Percentiles rank a stretch among this genome's conserved stretches.
These are phyloP conservation scores for Xerocomus brunneocitrinus DNA, from an alignment of 768 basidiomycete species.

Conservation along the genomic window DNA sequence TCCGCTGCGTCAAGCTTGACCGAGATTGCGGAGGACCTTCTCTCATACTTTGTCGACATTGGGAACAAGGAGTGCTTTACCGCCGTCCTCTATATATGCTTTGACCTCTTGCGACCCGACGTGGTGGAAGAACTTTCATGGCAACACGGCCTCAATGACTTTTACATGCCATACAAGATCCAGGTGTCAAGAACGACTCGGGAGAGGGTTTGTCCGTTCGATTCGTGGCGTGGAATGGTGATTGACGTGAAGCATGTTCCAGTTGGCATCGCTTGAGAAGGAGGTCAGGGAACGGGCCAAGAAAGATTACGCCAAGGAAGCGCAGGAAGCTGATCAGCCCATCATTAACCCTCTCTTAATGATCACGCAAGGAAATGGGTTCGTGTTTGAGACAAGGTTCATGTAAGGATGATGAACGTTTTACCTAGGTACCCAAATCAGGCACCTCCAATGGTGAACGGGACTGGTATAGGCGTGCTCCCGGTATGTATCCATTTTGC, in stretches of 20 bases:
- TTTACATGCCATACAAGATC: slow-evolving; percentile 94
- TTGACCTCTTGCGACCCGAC: slow-evolving; percentile 91
- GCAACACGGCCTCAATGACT: slow-evolving; percentile 95
- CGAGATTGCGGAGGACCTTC: slow-evolving; percentile 90
- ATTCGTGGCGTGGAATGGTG: slow-evolving; percentile 7
- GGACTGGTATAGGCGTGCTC: slow-evolving; percentile 48
- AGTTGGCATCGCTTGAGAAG: slow-evolving; percentile 80
- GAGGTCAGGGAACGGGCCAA: slow-evolving; percentile 83
- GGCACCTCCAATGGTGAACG: slow-evolving; percentile 58
- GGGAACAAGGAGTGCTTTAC: slow-evolving; percentile 99
- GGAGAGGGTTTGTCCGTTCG: slow-evolving; percentile 52
- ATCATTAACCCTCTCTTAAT: slow-evolving; percentile 82
- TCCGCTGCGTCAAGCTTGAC: slow-evolving; percentile 79
- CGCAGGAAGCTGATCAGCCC: slow-evolving; percentile 78
- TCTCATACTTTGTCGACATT: slow-evolving; percentile 96
- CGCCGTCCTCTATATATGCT: slow-evolving; percentile 84
- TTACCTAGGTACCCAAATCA: slow-evolving; percentile 53
- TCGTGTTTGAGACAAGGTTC: slow-evolving; percentile 5
- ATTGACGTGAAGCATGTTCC: not conserved
- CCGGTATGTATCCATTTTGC: slow-evolving; percentile 43
- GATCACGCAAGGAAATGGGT: slow-evolving; percentile 73
- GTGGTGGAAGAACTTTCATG: slow-evolving; percentile 93
- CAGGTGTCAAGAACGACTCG: slow-evolving; percentile 79
- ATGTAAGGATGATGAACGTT: slow-evolving; percentile 4
- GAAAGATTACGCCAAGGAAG: slow-evolving; percentile 85